These are phyloP conservation scores for Zymoseptoria tritici DNA, from an alignment of 2,329 filamentous ascomycete genomes.

Conservation along the genomic window DNA sequence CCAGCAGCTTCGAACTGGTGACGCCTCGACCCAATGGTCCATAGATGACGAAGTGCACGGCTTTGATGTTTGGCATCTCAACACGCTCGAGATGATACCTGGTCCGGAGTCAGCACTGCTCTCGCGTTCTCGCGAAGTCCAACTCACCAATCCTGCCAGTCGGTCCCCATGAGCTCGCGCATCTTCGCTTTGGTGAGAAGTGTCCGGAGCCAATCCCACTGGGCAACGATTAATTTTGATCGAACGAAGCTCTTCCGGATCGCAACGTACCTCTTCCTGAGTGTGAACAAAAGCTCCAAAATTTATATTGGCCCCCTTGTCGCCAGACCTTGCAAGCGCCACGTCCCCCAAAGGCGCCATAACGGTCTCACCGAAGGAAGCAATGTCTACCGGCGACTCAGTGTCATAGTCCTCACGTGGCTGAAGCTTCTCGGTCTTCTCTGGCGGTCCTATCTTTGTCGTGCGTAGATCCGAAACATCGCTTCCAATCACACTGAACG, in stretches of 20 bases:
- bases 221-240: background rate
- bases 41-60: conserved; percentile 33
- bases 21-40: conserved; percentile 20
- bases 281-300: conserved; percentile 34
- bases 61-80: conserved; percentile 32
- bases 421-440: conserved; percentile 14
- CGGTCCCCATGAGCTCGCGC: conserved; percentile 22
- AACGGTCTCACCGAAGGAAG: conserved; percentile 30
- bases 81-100: conserved; percentile 30
- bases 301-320: conserved; percentile 28
- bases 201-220: conserved; percentile 25
- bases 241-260: background rate
- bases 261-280: conserved; percentile 10
- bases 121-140: background rate
- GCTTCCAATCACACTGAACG: conserved; percentile 18
- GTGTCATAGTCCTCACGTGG: conserved; percentile 28
- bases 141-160: conserved; percentile 20
- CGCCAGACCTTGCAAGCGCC: conserved; percentile 24
- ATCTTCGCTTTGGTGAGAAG: conserved; percentile 22
- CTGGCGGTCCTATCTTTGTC: conserved; percentile 20
- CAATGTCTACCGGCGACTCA: conserved; percentile 20
- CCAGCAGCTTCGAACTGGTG: conserved; percentile 17
- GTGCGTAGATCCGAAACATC: conserved; percentile 5
- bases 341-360: conserved; percentile 31
- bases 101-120: background rate